Evolutionary conservation across 73 alveolate genomes (phyloP).

Genomic region (Durusdinium trenchii): DNA sequence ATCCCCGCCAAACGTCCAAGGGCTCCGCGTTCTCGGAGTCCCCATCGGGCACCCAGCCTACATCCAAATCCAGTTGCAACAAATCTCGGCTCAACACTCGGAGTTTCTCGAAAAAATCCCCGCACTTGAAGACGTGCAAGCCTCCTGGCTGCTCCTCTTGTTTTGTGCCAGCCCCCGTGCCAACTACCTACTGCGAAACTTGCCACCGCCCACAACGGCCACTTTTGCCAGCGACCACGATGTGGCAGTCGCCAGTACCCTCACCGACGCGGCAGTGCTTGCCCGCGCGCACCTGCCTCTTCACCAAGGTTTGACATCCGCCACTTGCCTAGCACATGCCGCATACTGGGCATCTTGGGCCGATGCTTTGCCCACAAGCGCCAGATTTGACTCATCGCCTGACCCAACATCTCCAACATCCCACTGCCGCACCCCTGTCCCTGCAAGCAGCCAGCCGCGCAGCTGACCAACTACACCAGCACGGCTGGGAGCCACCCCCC

Average conservation of each 20-base stretch:
- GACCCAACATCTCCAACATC: not conserved
- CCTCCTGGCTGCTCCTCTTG: not conserved
- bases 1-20: not conserved
- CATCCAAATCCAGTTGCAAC: not conserved
- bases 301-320: not conserved
- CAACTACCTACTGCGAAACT: not conserved
- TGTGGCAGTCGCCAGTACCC: not conserved
- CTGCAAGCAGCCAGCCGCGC: not conserved
- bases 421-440: not conserved
- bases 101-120: not conserved
- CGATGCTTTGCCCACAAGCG: not conserved
- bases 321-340: not conserved
- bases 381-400: not conserved
- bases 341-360: conserved; percentile 6
- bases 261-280: not conserved
- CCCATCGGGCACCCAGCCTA: not conserved
- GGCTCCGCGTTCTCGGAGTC: not conserved
- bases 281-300: not conserved
- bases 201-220: not conserved
- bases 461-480: not conserved
- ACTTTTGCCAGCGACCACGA: not conserved
- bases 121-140: not conserved
- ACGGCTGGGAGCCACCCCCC: not conserved
- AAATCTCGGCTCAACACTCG: not conserved
- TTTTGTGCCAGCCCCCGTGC: not conserved